Evolutionary conservation across 352 stramenopile genomes (phyloP), one percentile per base, ranked within the genome.

Genomic region (Phytophthora foliorum): DNA sequence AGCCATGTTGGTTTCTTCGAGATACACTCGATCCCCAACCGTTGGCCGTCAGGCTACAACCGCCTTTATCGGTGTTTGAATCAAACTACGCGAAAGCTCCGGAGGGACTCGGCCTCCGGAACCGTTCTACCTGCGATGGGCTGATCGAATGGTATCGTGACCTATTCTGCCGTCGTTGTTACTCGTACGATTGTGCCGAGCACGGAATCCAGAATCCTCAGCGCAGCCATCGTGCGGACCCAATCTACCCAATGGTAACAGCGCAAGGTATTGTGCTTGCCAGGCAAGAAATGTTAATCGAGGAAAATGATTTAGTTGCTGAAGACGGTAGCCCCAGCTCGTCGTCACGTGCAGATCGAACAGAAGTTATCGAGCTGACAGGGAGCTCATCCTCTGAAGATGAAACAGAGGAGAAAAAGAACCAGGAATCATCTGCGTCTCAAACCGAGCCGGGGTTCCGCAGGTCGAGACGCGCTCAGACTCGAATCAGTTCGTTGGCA

Each of bases 111-210:
- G 83, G 83, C 3, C 29, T 91, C 29, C 82, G 86, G 6, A 57
- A 76, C 27, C 64, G 53, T 8, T 73, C 64, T 17, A 67, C 69
- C 0, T 93, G 95, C 39, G 76, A 81, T 41, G 67, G 84, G 10
- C 46, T 91, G 16, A 82, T 86, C 42, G 89, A 97, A 63, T 90
- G 80, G 56, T 95, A 94, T 72, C 82, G 88, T 0, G 81, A 94
- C 57, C 55, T 98, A 4, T 97, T 98, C 62, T 98, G 94, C 65
- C 78, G 90, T 4, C 80, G 88, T 3, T 98, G 94, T 71, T 98
- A 91, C 63, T 82, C 67, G 0, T 98, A 98, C 75, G 91, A 98
- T 69, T 98, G 94, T 57, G 80, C 86, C 46, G 69, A 97, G 34
- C 94, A 98, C 66, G 92, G 92, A 1, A 95, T 91, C 44, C 60